These are phyloP conservation scores for Yamadazyma oceani DNA, from an alignment of 1,139 yeast genomes.

Conservation along the genomic window DNA sequence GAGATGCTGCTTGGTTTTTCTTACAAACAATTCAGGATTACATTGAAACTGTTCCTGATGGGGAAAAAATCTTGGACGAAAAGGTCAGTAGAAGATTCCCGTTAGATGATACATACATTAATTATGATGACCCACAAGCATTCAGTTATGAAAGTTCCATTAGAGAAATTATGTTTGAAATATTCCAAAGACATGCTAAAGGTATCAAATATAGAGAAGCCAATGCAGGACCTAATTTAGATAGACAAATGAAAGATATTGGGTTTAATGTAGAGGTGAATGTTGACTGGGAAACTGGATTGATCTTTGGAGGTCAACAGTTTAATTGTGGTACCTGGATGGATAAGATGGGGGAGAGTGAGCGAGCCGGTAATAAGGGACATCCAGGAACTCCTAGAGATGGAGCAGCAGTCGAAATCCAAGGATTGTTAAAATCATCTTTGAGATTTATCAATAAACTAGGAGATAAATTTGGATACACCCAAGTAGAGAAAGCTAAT, in stretches of 20 bases:
- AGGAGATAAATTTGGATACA: constrained; percentile 51
- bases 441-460: constrained; percentile 71
- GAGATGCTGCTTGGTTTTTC: constrained; percentile 98
- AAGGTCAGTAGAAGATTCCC: constrained; percentile 85
- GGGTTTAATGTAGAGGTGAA: constrained; percentile 83
- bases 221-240: constrained; percentile 86
- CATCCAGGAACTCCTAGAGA: constrained; percentile 97
- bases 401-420: constrained; percentile 94
- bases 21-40: constrained; percentile 86
- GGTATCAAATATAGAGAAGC: constrained; percentile 92
- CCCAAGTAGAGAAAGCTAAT: constrained; percentile 53
- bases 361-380: constrained; percentile 78
- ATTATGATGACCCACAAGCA: constrained; percentile 70
- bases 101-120: constrained; percentile 75
- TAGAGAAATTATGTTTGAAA: constrained; percentile 77
- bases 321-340: constrained; percentile 98
- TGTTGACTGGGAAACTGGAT: constrained; percentile 89
- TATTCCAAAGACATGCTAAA: constrained; percentile 78
- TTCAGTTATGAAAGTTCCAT: constrained; percentile 70
- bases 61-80: constrained; percentile 64
- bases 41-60: constrained; percentile 65
- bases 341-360: constrained; percentile 99
- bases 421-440: constrained; percentile 81
- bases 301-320: constrained; percentile 89
- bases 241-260: constrained; percentile 87